phyloP scores from a whole-genome alignment of 1,139 yeast genomes.

The Saccharomyces hybrid region DNA sequence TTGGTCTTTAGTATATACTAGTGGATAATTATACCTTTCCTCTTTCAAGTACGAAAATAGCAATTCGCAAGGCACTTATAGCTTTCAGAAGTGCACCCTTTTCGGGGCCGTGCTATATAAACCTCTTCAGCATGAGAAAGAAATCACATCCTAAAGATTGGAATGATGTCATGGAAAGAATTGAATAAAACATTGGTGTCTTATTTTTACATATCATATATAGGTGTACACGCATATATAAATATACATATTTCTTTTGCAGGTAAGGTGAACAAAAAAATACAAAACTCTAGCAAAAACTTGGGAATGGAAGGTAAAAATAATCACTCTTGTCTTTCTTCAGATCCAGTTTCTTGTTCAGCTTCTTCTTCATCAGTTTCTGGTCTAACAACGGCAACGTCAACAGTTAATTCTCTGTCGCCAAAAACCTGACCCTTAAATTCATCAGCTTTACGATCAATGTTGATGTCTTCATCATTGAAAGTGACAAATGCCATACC shows the following conservation, averaged over 20 bases:
- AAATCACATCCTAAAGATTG: neutral
- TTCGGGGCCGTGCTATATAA: neutral
- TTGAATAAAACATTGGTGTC: too few relatives aligned
- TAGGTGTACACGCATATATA: too few relatives aligned
- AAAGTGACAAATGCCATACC: conserved; percentile 32
- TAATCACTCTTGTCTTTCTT: conserved; percentile 6
- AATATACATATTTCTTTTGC: too few relatives aligned
- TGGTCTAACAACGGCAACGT: conserved; percentile 29
- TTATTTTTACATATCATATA: too few relatives aligned
- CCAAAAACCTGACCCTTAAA: conserved; percentile 28
- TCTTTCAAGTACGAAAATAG: neutral
- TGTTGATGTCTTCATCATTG: conserved; percentile 18
- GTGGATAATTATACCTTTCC: neutral
- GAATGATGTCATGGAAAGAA: conserved; percentile 1
- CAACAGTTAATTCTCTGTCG: conserved; percentile 29
- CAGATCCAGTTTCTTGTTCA: conserved; percentile 7
- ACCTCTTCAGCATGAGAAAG: neutral
- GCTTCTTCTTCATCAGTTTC: conserved; percentile 11
- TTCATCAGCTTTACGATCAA: conserved; percentile 23
- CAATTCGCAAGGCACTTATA: neutral
- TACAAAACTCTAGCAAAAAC: conserved; percentile 1
- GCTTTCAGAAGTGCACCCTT: neutral
- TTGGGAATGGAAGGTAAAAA: neutral
- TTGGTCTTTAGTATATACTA: neutral
- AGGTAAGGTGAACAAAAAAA: too few relatives aligned